A percentile compares a stretch with the other conserved stretches of the same genome.
Evolutionary conservation across 2,329 filamentous ascomycete species (phyloP).

Genomic region (Penicillium polonicum): DNA sequence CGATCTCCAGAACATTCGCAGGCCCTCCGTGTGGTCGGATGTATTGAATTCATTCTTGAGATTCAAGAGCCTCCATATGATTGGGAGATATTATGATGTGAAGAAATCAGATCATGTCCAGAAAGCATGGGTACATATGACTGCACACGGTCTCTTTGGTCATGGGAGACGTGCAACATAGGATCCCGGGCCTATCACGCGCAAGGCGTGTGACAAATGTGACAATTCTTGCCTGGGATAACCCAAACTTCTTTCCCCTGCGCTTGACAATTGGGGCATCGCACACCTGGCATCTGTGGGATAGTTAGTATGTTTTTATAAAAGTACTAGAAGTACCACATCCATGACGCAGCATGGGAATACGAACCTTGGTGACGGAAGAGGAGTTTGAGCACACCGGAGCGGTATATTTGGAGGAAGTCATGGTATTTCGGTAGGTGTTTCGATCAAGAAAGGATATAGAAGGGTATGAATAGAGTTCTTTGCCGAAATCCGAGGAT

Average conservation of each 20-base stretch:
- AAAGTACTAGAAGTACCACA: neutral
- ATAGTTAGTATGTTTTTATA: neutral
- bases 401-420: conserved; percentile 6
- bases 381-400: conserved; percentile 12
- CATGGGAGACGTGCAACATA: neutral
- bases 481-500: neutral
- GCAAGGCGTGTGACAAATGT: conserved; percentile 41
- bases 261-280: conserved; percentile 40
- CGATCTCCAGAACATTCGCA: neutral
- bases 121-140: neutral
- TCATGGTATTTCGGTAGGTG: conserved; percentile 10
- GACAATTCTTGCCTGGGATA: conserved; percentile 48
- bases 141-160: neutral
- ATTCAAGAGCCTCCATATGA: neutral
- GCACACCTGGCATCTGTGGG: conserved; percentile 45
- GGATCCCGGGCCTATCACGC: conserved; percentile 13
- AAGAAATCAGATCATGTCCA: neutral
- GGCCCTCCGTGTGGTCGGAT: neutral
- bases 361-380: conserved; percentile 19
- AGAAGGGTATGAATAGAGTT: neutral
- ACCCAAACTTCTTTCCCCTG: conserved; percentile 45
- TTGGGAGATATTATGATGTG: neutral
- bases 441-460: neutral
- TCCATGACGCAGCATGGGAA: neutral
- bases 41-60: neutral